Conservation (phyloP, 345 rosid species). For the Aurinia saxatilis region DNA sequence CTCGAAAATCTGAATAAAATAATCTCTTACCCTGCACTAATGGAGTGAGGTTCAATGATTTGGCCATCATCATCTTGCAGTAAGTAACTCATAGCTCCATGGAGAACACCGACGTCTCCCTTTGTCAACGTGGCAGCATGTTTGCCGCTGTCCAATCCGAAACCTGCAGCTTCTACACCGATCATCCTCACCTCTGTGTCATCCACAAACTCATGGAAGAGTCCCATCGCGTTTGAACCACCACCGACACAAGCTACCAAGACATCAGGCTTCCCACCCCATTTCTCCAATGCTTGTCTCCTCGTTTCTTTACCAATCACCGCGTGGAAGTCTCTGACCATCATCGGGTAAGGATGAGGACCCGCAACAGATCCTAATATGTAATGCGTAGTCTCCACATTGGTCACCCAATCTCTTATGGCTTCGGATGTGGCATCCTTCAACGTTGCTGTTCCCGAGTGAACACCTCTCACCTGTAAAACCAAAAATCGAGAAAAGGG, state of each 20-base stretch:
- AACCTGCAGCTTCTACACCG: conserved; percentile 98
- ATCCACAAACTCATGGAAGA: conserved; percentile 82
- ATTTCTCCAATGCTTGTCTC: conserved; percentile 77
- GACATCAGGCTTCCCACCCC: conserved; percentile 96
- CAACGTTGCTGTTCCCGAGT: conserved; percentile 68
- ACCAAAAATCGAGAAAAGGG: background rate
- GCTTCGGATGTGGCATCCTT: conserved; percentile 76
- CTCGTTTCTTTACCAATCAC: conserved; percentile 90
- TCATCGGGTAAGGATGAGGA: conserved; percentile 96
- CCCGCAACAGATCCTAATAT: conserved; percentile 94
- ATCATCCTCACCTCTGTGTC: conserved; percentile 73
- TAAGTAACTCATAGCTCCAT: conserved; percentile 97
- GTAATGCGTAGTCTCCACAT: conserved; percentile 93
- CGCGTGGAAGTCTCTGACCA: conserved; percentile 93
- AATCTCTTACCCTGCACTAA: conserved; percentile 76
- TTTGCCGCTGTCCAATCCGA: conserved; percentile 86
- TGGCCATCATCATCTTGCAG: conserved; percentile 93
- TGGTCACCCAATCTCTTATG: conserved; percentile 91
- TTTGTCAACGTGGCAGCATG: conserved; percentile 86
- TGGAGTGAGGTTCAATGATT: conserved; percentile 86
- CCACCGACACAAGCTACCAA: conserved; percentile 93
- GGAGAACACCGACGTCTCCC: conserved; percentile 89
- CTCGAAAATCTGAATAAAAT: background rate
- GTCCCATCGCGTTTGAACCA: conserved; percentile 93
- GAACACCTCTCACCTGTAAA: conserved; percentile 55